Percentiles rank a stretch among this genome's conserved stretches.
These are phyloP conservation scores for Thraustochytrium striatum DNA, from an alignment of 352 stramenopile genomes.

Conservation along the genomic window DNA sequence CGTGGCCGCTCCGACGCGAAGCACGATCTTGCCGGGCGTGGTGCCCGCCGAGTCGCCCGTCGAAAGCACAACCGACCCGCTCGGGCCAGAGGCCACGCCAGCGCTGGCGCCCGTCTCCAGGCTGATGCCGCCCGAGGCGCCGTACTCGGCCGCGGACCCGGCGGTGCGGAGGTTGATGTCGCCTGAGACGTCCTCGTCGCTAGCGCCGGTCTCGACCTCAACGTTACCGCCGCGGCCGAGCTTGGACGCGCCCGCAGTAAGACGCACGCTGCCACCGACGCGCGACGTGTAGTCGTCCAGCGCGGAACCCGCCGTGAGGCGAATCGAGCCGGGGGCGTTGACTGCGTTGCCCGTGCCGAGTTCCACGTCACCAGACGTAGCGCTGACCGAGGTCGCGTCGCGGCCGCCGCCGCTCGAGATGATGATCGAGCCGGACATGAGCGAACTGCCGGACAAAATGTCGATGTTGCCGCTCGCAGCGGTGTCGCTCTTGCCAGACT, in stretches of 20 bases:
- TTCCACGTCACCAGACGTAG: no score
- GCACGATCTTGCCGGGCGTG: slow-evolving; percentile 35
- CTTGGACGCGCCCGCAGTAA: slow-evolving; percentile 55
- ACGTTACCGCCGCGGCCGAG: slow-evolving; percentile 61
- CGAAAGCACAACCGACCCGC: slow-evolving; percentile 45
- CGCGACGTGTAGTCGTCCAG: not conserved
- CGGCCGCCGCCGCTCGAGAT: not conserved
- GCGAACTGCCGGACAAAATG: slow-evolving; percentile 53
- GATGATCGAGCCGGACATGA: slow-evolving; percentile 27
- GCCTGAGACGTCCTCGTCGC: slow-evolving; percentile 56
- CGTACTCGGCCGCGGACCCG: slow-evolving; percentile 58
- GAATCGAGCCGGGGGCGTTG: slow-evolving; percentile 26
- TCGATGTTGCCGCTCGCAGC: slow-evolving; percentile 62
- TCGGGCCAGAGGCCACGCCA: not conserved
- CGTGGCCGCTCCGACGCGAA: slow-evolving; percentile 17
- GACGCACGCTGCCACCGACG: slow-evolving; percentile 49
- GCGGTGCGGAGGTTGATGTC: slow-evolving; percentile 59
- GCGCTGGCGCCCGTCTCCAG: slow-evolving; percentile 51
- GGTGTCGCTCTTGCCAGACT: slow-evolving; percentile 51
- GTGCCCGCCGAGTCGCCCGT: slow-evolving; percentile 45
- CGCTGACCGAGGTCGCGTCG: slow-evolving; percentile 6
- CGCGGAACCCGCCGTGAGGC: slow-evolving; percentile 42
- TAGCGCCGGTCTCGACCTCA: slow-evolving; percentile 60
- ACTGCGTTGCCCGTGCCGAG: slow-evolving; percentile 34
- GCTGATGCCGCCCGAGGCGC: slow-evolving; percentile 62